Base-by-base conservation (phyloP, 345 rosid species). In the Abelmoschus esculentus region DNA sequence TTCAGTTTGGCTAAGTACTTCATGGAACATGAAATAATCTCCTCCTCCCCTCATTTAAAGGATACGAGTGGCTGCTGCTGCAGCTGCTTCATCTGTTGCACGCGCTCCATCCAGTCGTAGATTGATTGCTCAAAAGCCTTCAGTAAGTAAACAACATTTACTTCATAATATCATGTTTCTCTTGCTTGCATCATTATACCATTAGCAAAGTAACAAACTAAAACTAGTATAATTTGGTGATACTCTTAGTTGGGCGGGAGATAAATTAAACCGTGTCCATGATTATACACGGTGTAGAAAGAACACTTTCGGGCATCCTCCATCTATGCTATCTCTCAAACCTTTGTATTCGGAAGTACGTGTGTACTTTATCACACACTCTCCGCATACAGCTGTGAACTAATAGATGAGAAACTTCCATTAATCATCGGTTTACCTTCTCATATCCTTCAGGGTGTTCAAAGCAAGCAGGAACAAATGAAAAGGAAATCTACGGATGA, bases 21-120 rank as follows among this genome's bases (percentile, higher is more conserved):
- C 9, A 31, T 17, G 1, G 7, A 50, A 61, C 50, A 50, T 61
- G 22, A 50, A n/a, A 62, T 14, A 12, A 50, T n/a, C 52, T 9
- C 18, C 26, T 18, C 18, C 10, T 26, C 32, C 26, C 26, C 13
- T 8, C 70, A 65, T 22, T 73, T 73, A 71, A 57, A 89, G 95
- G 70, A 85, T 85, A 77, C 86, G 90, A 6, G 96, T 89, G 71
- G 90, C 78, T 14, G 95, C 96, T 42, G 86, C 87, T 0, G 88
- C 91, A 0, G 90, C 85, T 28, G 86, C 87, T 36, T 81, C 90
- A 68, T 78, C 78, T 2, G 82, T 84, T 44, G 80, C 84, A 38
- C 82, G 85, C 36, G 76, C 80, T 53, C 86, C 90, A 55, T 80
- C 88, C 40, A 74, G 0, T 68, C 72, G 85, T 57, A 77, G 85